Evolutionary conservation across 257 asterid species (phyloP), one percentile per base, ranked within the genome.

Genomic region (Solanum dulcamara): DNA sequence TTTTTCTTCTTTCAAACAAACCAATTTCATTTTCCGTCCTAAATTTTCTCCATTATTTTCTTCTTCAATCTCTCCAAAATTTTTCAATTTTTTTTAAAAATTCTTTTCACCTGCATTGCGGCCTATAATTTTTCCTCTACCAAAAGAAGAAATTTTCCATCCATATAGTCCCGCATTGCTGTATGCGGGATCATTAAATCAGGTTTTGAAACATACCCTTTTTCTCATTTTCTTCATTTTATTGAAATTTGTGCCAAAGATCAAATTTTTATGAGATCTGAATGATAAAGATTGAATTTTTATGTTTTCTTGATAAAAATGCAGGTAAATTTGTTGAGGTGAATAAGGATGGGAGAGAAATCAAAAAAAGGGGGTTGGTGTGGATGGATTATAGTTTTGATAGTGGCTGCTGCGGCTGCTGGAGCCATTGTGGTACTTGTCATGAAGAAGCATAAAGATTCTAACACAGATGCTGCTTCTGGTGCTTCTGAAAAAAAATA

Each of bases 401-500:
- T 94, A 13, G 95, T 94, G 5, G 81, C 90, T 51, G 94, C 83
- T 1, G 97, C 89, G 4, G 81, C 91, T 10, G 93, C 85, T 2
- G 80, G 83, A 22, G 91, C 92, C 42, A 42, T 93, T 74, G 91
- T 64, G 80, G 46, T 88, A 44, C 5, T 84, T 30, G 72, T 90
- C 20, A 90, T 44, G 88, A 93, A 91, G 80, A 91, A 90, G 62
- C 81, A 85, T 30, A 30, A 87, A 66, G 90, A 72, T 24, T 90
- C 92, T 0, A 87, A 70, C 22, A 81, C 87, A 4, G 96, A 64
- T 9, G 90, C 94, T 7, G 94, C 94, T 38, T 90, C 97, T 3
- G 91, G 90, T 9, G 82, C 88, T 35, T 83, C 91, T 42, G 74
- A 90, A 22, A 89, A 90, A 93, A 91, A 92, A 84, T 96, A 94